Conservation (phyloP, 2,329 filamentous ascomycete species). For the Chaetomium sp. region DNA sequence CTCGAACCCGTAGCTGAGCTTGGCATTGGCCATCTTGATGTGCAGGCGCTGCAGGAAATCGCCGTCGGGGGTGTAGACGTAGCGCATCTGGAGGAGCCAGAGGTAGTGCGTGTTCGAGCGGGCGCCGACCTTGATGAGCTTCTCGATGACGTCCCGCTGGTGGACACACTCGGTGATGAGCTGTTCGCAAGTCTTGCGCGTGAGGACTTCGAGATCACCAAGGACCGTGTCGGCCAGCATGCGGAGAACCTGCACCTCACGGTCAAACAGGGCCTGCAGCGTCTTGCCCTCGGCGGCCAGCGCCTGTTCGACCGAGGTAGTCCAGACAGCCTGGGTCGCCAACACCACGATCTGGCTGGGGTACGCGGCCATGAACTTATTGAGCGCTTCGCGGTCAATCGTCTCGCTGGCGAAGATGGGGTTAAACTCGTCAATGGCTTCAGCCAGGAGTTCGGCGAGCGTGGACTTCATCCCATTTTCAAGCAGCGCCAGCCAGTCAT, state of each 20-base stretch:
- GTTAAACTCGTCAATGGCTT: constrained; percentile 77
- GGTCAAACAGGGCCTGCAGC: constrained; percentile 66
- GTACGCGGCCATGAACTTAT: constrained; percentile 73
- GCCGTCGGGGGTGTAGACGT: constrained; percentile 77
- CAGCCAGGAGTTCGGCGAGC: constrained; percentile 79
- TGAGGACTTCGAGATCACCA: constrained; percentile 77
- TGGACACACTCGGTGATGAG: constrained; percentile 98
- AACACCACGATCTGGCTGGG: constrained; percentile 95
- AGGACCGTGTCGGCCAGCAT: constrained; percentile 84
- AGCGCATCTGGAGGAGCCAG: constrained; percentile 97
- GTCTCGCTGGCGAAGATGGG: constrained; percentile 66
- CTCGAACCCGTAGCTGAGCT: constrained; percentile 93
- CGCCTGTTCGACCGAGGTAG: constrained; percentile 72
- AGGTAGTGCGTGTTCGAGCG: constrained; percentile 72
- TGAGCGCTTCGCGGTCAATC: constrained; percentile 65
- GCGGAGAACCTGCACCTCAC: constrained; percentile 77
- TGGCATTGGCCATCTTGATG: constrained; percentile 95
- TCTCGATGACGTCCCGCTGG: constrained; percentile 88
- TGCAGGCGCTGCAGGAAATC: constrained; percentile 75
- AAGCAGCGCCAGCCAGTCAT: constrained; percentile 94
- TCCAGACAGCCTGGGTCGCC: constrained; percentile 91
- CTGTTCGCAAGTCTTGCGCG: constrained; percentile 95
- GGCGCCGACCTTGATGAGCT: constrained; percentile 70
- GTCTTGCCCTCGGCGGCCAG: constrained; percentile 64
- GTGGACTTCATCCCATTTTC: constrained; percentile 93